Conservation (phyloP, 2,329 filamentous ascomycete species). For the Exophiala sp. region DNA sequence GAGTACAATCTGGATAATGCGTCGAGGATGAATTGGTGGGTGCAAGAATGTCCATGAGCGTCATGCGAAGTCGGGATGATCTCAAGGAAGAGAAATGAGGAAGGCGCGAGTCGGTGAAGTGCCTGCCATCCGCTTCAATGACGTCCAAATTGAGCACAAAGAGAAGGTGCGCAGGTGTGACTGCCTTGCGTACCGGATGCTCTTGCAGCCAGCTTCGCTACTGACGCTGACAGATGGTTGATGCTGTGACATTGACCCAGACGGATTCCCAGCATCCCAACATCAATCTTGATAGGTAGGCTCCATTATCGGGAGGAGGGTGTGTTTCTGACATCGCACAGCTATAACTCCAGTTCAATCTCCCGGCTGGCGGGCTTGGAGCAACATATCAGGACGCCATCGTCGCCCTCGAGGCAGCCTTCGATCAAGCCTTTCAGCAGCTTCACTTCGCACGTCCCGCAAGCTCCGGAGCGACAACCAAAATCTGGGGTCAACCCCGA, state of each 20-base stretch:
- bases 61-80: not conserved
- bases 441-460: constrained; percentile 24
- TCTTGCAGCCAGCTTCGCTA: too few relatives aligned
- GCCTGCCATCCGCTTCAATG: not conserved
- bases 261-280: too few relatives aligned
- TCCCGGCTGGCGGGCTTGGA: constrained; percentile 22
- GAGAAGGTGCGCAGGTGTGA: too few relatives aligned
- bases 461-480: constrained; percentile 23
- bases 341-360: constrained; percentile 19
- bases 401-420: constrained; percentile 22
- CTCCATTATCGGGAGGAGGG: too few relatives aligned
- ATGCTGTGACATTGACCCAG: too few relatives aligned
- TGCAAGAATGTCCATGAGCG: not conserved
- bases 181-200: too few relatives aligned
- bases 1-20: not conserved
- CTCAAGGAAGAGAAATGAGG: not conserved
- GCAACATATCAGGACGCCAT: constrained; percentile 23
- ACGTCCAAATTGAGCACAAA: too few relatives aligned
- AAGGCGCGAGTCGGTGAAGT: not conserved
- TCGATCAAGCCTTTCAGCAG: constrained; percentile 22
- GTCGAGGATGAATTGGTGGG: not conserved
- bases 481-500: constrained; percentile 23
- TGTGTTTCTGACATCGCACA: not conserved
- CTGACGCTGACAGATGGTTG: too few relatives aligned
- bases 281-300: too few relatives aligned